These are phyloP conservation scores for Alternaria dauci DNA, from an alignment of 2,329 filamentous ascomycete genomes.

Conservation along the genomic window DNA sequence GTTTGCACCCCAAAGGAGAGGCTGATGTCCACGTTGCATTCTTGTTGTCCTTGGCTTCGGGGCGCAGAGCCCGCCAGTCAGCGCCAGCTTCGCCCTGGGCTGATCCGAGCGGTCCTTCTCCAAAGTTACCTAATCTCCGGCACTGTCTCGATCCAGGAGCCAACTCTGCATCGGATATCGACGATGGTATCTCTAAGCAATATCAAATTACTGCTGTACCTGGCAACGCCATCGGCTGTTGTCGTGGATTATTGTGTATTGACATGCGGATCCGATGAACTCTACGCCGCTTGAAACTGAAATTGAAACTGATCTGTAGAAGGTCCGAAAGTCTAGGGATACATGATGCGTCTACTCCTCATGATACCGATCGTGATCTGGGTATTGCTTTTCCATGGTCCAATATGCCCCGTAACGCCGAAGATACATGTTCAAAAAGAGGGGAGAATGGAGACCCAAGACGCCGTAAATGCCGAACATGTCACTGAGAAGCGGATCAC, in stretches of 20 bases:
- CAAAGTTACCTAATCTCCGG: not conserved
- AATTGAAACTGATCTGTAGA: constrained; percentile 2
- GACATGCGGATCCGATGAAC: constrained; percentile 9
- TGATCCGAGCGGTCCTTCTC: constrained; percentile 11
- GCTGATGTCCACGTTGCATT: not conserved
- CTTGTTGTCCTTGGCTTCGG: constrained; percentile 1
- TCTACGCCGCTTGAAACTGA: not conserved
- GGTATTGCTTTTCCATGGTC: constrained; percentile 10
- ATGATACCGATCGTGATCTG: not conserved
- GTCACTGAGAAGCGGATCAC: not conserved
- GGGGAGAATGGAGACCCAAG: constrained; percentile 11
- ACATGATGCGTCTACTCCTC: constrained; percentile 5
- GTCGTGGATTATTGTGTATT: not conserved
- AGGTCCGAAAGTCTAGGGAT: constrained; percentile 9
- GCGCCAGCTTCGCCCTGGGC: not conserved
- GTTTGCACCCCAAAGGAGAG: not conserved
- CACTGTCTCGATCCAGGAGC: not conserved
- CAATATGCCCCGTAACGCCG: constrained; percentile 14
- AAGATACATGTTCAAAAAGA: constrained; percentile 14
- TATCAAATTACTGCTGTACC: constrained; percentile 1
- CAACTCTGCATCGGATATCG: not conserved
- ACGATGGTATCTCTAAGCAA: not conserved
- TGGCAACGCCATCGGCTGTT: not conserved
- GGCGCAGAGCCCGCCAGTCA: constrained; percentile 1
- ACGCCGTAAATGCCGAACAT: not conserved